Conservation (phyloP, 2,329 filamentous ascomycete species). For the Thelonectria rubi region DNA sequence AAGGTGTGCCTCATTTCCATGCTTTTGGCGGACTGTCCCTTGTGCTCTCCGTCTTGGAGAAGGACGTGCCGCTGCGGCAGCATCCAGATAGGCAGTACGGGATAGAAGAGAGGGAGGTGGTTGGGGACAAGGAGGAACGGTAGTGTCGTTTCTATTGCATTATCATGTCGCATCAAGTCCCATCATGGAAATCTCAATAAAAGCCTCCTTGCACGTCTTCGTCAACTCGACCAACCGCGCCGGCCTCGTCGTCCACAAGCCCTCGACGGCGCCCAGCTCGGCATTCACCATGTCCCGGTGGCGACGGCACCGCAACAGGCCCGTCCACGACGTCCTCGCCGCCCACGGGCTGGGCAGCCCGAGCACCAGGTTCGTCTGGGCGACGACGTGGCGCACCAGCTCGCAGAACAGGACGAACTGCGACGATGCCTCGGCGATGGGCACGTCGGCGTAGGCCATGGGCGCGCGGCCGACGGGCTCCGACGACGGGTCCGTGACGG, state of each 20-base stretch:
- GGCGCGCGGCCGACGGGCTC: constrained; percentile 30
- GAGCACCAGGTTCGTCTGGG: constrained; percentile 41
- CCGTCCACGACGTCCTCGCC: constrained; percentile 38
- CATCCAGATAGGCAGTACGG: constrained; percentile 44
- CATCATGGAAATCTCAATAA: constrained; percentile 38
- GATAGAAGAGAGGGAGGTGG: constrained; percentile 29
- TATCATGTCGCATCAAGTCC: constrained; percentile 21
- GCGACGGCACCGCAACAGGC: constrained; percentile 32
- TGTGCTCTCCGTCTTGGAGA: constrained; percentile 40
- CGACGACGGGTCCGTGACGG: constrained; percentile 23
- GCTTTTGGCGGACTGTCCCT: constrained; percentile 35
- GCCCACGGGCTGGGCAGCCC: constrained; percentile 39
- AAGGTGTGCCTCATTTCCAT: constrained; percentile 37
- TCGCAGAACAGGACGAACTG: constrained; percentile 44
- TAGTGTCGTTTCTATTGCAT: no score
- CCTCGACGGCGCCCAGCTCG: constrained; percentile 39
- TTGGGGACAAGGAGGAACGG: constrained; percentile 4
- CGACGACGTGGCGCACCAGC: constrained; percentile 37
- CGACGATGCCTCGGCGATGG: constrained; percentile 37
- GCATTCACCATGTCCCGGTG: constrained; percentile 39
- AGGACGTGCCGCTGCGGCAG: constrained; percentile 38
- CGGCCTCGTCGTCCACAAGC: constrained; percentile 37
- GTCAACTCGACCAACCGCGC: constrained; percentile 32
- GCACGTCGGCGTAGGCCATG: constrained; percentile 39
- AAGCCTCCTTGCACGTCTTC: constrained; percentile 31